Evolutionary conservation across 208 protist species (phyloP).

Genomic region (Leptomonas pyrrhocoris): DNA sequence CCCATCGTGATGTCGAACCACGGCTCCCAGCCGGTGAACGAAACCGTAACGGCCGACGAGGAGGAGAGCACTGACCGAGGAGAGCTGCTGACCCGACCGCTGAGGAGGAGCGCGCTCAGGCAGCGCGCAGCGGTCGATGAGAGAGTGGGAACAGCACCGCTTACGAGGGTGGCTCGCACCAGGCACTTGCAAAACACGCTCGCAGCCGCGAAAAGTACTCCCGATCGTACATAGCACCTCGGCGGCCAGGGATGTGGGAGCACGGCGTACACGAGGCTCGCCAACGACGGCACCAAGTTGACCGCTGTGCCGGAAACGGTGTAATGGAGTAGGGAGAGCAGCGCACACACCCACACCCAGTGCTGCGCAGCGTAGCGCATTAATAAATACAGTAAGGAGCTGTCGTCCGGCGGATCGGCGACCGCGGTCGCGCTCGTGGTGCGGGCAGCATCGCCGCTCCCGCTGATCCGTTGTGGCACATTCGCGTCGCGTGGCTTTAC

Average conservation of each 20-base stretch:
- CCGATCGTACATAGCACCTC: constrained; percentile 27
- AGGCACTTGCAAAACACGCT: constrained; percentile 41
- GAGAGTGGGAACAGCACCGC: background rate
- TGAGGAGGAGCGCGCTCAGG: constrained; percentile 10
- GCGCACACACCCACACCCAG: constrained; percentile 35
- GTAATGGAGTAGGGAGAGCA: constrained; percentile 48
- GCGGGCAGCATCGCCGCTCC: background rate
- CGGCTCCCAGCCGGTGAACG: background rate
- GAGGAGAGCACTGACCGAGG: background rate
- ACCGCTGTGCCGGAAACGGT: constrained; percentile 41
- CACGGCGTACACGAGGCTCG: constrained; percentile 35
- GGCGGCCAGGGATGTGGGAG: constrained; percentile 47
- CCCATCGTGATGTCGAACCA: constrained; percentile 27
- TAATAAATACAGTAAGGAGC: background rate
- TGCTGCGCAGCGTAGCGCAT: constrained; percentile 27
- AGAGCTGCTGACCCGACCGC: background rate
- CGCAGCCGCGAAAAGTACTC: constrained; percentile 26
- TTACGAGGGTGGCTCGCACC: constrained; percentile 10
- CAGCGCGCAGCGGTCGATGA: constrained; percentile 1
- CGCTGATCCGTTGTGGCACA: background rate
- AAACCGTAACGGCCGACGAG: background rate
- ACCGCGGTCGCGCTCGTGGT: background rate
- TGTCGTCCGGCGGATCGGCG: background rate
- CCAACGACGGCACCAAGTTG: constrained; percentile 46
- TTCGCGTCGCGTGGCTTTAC: background rate